These are phyloP conservation scores for Streptanthus diversifolius DNA, from an alignment of 345 rosid genomes.

Conservation along the genomic window DNA sequence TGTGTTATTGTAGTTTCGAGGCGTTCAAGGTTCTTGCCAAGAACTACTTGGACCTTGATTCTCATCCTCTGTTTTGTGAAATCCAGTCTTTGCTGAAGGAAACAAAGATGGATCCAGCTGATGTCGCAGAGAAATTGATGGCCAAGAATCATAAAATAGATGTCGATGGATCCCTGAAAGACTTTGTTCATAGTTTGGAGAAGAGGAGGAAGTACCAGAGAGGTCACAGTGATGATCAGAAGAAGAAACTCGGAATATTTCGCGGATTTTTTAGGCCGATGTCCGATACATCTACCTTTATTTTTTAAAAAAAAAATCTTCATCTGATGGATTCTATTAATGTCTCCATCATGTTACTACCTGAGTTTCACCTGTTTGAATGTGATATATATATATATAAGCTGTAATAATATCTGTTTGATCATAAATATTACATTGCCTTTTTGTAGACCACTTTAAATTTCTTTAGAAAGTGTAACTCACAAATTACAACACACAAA, in stretches of 20 bases:
- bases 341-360: background rate
- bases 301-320: too few species aligned
- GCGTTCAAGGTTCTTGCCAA: constrained; percentile 40
- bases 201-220: constrained; percentile 11
- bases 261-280: background rate
- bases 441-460: background rate
- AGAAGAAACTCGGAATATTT: background rate
- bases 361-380: background rate
- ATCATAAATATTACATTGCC: background rate
- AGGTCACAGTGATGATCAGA: background rate
- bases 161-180: constrained; percentile 23
- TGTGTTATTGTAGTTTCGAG: constrained; percentile 41
- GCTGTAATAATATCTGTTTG: background rate
- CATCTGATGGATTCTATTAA: background rate
- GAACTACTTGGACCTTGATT: constrained; percentile 37
- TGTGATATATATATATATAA: background rate
- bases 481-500: background rate
- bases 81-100: constrained; percentile 28
- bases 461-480: background rate
- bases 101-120: constrained; percentile 39
- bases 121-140: constrained; percentile 41
- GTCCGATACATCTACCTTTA: background rate
- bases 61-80: constrained; percentile 28
- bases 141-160: constrained; percentile 27
- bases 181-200: constrained; percentile 34